Percentiles rank a stretch among this genome's conserved stretches.
Conservation (phyloP, 352 stramenopile species). For the Aphanomyces invadans region DNA sequence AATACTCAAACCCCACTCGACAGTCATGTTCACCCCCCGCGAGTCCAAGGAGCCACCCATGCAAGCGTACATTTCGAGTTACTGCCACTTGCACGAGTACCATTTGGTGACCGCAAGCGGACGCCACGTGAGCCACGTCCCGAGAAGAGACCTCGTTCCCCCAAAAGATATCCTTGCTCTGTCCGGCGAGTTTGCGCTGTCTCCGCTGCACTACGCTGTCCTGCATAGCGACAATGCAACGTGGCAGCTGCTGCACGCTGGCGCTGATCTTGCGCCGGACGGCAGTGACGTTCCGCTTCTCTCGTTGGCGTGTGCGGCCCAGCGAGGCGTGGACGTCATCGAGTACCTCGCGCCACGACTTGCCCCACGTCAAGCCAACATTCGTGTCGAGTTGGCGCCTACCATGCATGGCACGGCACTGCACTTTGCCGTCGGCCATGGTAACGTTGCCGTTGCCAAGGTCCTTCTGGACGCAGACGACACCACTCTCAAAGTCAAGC, state of each 20-base stretch:
- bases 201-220: constrained; percentile 17
- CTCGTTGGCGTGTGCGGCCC: background rate
- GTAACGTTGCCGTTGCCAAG: background rate
- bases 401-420: constrained; percentile 1
- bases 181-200: constrained; percentile 2
- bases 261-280: background rate
- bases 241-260: constrained; percentile 23
- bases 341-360: constrained; percentile 18
- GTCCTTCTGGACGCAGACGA: background rate
- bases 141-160: constrained; percentile 15
- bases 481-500: constrained; percentile 12
- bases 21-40: constrained; percentile 28
- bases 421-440: background rate
- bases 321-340: constrained; percentile 4
- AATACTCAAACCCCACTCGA: constrained; percentile 31
- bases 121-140: constrained; percentile 33
- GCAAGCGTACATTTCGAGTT: background rate
- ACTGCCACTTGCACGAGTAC: background rate
- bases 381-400: constrained; percentile 9
- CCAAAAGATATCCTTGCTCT: background rate
- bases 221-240: constrained; percentile 25
- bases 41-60: constrained; percentile 21
- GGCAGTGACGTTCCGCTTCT: constrained; percentile 19
- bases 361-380: background rate
- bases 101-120: constrained; percentile 28